Evolutionary conservation across 139 green algal species (phyloP).

Genomic region (Coelastrella sp.): DNA sequence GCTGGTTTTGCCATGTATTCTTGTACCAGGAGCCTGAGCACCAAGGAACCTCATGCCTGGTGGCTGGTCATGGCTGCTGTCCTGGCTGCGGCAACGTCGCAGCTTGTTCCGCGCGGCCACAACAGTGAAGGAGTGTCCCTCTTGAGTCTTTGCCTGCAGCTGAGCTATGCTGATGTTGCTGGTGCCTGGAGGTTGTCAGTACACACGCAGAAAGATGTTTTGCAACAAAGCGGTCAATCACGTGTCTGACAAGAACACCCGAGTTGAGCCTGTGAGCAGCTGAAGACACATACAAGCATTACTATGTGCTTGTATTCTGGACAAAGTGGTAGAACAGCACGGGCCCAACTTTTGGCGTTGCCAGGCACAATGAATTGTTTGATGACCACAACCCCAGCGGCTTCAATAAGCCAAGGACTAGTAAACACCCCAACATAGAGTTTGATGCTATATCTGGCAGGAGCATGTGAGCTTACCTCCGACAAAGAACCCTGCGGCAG

Average conservation of each 20-base stretch:
- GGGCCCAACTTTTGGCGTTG: no score
- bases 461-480: not conserved
- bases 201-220: no score
- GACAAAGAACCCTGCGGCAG: slow-evolving; percentile 26
- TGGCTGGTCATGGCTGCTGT: not conserved
- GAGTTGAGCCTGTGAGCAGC: no score
- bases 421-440: no score
- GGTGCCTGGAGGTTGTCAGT: slow-evolving; percentile 10
- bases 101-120: not conserved
- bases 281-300: no score
- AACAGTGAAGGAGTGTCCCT: slow-evolving; percentile 19
- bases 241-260: no score
- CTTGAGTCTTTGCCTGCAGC: not conserved
- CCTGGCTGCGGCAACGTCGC: not conserved
- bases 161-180: slow-evolving; percentile 16
- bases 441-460: not conserved
- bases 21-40: not conserved
- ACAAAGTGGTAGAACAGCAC: no score
- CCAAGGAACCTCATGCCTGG: slow-evolving; percentile 16
- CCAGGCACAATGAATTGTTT: no score
- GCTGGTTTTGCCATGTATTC: not conserved
- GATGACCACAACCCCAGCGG: no score
- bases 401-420: not conserved
- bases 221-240: no score
- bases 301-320: no score